phyloP scores from a whole-genome alignment of 2,329 filamentous ascomycete genomes.

The Aspergillus neoniger region DNA sequence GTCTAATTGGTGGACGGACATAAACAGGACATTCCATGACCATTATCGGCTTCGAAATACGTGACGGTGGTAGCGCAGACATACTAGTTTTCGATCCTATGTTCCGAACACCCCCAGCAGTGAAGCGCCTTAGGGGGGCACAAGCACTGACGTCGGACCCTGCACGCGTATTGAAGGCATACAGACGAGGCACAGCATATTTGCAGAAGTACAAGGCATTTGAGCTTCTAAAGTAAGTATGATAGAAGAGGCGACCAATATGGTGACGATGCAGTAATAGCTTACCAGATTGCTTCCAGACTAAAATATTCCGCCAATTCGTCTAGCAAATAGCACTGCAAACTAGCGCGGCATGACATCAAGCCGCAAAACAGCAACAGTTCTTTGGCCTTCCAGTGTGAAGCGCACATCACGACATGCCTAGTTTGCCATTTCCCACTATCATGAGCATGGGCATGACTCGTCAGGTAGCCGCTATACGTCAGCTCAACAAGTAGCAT shows the following conservation, averaged over 20 bases:
- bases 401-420: no score
- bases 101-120: conserved; percentile 67
- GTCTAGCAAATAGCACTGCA: not conserved
- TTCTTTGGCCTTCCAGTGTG: no score
- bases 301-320: conserved; percentile 1
- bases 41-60: conserved; percentile 79
- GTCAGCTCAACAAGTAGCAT: no score
- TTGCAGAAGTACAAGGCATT: conserved; percentile 73
- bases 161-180: conserved; percentile 65
- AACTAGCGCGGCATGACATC: no score
- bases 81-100: conserved; percentile 88
- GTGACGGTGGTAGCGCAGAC: conserved; percentile 63
- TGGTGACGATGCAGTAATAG: not conserved
- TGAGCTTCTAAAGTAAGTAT: conserved; percentile 69
- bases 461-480: no score
- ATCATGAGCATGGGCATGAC: no score
- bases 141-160: conserved; percentile 48
- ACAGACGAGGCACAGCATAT: conserved; percentile 70
- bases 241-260: no score
- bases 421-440: no score
- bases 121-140: conserved; percentile 60
- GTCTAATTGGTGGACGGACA: not conserved
- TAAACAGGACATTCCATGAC: conserved; percentile 80
- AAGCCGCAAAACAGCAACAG: no score
- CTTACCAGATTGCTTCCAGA: conserved; percentile 11